Conservation (phyloP, 2,329 filamentous ascomycete species). For the Penicillium brasilianum region DNA sequence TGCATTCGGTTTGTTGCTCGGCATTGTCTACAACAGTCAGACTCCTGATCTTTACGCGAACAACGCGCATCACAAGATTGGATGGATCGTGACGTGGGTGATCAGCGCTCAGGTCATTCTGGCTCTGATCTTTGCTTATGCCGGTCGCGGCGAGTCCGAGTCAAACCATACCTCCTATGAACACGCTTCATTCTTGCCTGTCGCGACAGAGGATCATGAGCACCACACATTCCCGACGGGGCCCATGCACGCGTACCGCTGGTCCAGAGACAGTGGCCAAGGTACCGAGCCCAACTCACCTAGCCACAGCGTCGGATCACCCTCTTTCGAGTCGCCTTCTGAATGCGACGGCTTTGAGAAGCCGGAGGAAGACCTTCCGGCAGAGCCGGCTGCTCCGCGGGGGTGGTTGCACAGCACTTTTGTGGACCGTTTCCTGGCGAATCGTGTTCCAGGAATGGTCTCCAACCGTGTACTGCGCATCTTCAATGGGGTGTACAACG, state of each 20-base stretch:
- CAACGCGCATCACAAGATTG: slow-evolving; percentile 86
- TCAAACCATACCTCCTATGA: slow-evolving; percentile 49
- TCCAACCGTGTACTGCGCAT: slow-evolving; percentile 63
- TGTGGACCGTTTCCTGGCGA: slow-evolving; percentile 58
- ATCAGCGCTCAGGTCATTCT: slow-evolving; percentile 72
- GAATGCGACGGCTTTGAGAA: slow-evolving; percentile 58
- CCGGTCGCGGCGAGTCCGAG: slow-evolving; percentile 50
- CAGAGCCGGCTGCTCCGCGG: slow-evolving; percentile 39
- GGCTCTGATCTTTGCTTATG: slow-evolving; percentile 67
- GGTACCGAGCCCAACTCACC: slow-evolving; percentile 74
- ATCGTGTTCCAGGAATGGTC: slow-evolving; percentile 60
- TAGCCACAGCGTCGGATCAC: slow-evolving; percentile 69
- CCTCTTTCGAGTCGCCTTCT: slow-evolving; percentile 56
- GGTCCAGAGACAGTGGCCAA: slow-evolving; percentile 74
- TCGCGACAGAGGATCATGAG: slow-evolving; percentile 61
- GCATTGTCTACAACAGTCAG: slow-evolving; percentile 74
- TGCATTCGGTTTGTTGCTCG: slow-evolving; percentile 66
- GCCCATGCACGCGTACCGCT: slow-evolving; percentile 55
- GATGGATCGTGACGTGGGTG: slow-evolving; percentile 80
- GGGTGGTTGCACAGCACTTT: slow-evolving; percentile 54
- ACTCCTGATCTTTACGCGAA: slow-evolving; percentile 86
- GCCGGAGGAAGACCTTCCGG: slow-evolving; percentile 51
- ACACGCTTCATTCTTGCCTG: slow-evolving; percentile 65
- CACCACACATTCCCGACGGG: slow-evolving; percentile 49
- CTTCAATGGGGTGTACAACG: slow-evolving; percentile 65